Evolutionary conservation across 352 stramenopile species (phyloP).

Genomic region (Globisporangium spinosum): DNA sequence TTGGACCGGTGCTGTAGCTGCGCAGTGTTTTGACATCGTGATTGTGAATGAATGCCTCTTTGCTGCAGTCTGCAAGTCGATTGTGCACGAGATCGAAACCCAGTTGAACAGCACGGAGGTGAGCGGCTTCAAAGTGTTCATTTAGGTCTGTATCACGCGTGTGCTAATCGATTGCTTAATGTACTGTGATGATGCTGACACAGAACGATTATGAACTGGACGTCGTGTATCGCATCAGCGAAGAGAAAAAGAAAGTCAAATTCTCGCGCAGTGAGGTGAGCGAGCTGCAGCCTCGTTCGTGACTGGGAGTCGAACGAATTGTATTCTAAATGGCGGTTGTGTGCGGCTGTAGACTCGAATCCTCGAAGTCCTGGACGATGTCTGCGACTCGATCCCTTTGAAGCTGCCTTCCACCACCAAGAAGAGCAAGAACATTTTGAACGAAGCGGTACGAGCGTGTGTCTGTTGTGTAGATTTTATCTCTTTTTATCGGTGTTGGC

Average conservation of each 20-base stretch:
- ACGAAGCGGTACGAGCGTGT: conserved; percentile 36
- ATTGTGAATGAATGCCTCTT: not conserved
- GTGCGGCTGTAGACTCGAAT: conserved; percentile 50
- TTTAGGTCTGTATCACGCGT: not conserved
- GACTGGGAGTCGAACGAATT: not conserved
- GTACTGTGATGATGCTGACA: not conserved
- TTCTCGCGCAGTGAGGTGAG: conserved; percentile 74
- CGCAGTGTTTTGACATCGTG: not conserved
- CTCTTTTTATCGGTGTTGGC: not conserved
- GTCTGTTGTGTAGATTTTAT: not conserved
- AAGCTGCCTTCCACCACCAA: conserved; percentile 31
- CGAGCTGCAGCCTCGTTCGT: not conserved
- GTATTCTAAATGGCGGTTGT: not conserved
- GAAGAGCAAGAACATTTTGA: conserved; percentile 60
- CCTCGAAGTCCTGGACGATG: conserved; percentile 76
- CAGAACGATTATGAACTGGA: conserved; percentile 83
- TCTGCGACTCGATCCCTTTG: conserved; percentile 57
- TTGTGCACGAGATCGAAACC: conserved; percentile 78
- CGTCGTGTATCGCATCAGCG: conserved; percentile 82
- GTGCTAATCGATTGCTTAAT: not conserved
- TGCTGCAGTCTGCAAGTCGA: conserved; percentile 74
- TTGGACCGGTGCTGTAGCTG: not conserved
- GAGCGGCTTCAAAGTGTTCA: not conserved
- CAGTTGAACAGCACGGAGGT: conserved; percentile 75
- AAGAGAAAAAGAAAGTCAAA: conserved; percentile 85